Percentiles rank a stretch among this genome's conserved stretches.
Evolutionary conservation across 345 rosid species (phyloP).

Genomic region (Salix suchowensis): DNA sequence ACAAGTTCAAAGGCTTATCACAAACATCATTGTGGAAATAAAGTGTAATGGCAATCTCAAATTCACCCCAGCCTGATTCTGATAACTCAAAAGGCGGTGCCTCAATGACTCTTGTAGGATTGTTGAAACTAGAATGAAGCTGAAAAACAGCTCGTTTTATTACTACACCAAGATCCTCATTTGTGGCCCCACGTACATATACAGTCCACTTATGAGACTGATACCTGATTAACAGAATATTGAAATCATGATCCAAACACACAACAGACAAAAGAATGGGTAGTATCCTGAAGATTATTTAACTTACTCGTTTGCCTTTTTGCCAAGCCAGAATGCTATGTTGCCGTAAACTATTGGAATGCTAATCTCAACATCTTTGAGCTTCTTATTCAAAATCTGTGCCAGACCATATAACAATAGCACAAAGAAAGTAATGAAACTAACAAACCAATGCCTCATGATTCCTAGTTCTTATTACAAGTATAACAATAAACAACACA

Average conservation of each 20-base stretch:
- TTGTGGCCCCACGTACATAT: conserved; percentile 31
- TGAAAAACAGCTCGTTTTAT: conserved; percentile 32
- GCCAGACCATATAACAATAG: conserved; percentile 3
- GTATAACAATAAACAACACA: not conserved
- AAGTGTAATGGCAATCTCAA: conserved; percentile 32
- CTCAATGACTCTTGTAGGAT: conserved; percentile 29
- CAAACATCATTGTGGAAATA: conserved; percentile 30
- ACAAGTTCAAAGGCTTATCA: conserved; percentile 31
- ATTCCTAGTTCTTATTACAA: not conserved
- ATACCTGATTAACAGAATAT: conserved; percentile 19
- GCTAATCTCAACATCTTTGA: conserved; percentile 65
- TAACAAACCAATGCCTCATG: not conserved
- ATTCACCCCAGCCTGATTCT: conserved; percentile 36
- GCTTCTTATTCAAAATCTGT: conserved; percentile 51
- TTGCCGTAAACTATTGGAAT: conserved; percentile 73
- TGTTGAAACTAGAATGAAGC: conserved; percentile 32
- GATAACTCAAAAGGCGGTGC: conserved; percentile 33
- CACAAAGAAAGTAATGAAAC: not conserved
- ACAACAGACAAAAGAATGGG: not conserved
- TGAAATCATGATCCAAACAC: not conserved
- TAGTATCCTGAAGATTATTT: not conserved
- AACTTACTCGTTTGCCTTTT: conserved; percentile 77
- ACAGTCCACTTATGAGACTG: conserved; percentile 35
- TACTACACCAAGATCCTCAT: conserved; percentile 27
- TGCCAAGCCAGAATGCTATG: conserved; percentile 74